These are phyloP conservation scores for Mallotus japonicus DNA, from an alignment of 441 rosid genomes.

Conservation along the genomic window DNA sequence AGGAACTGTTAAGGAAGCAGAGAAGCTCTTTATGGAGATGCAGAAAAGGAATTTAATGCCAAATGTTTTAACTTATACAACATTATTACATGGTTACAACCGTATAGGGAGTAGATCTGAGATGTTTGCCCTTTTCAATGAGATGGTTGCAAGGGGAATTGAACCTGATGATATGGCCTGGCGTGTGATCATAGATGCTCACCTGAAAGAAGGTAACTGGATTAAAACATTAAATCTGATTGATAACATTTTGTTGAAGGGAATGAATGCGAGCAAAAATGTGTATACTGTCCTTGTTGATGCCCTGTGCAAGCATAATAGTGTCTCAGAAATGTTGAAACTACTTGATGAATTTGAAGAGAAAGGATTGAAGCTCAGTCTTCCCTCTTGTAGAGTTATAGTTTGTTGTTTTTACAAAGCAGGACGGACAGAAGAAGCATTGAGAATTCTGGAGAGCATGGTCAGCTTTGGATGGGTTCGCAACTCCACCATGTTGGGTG, in stretches of 20 bases:
- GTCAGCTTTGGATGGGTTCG: conserved; percentile 50
- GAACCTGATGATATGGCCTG: conserved; percentile 53
- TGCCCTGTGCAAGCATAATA: conserved; percentile 28
- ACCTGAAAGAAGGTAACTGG: conserved; percentile 56
- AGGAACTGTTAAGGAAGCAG: conserved; percentile 66
- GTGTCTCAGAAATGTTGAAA: conserved; percentile 26
- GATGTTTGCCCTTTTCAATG: conserved; percentile 53
- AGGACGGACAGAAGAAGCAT: conserved; percentile 46
- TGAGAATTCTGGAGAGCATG: conserved; percentile 48
- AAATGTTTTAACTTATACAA: conserved; percentile 57
- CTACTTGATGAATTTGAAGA: conserved; percentile 39
- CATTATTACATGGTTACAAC: conserved; percentile 54
- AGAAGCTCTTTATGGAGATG: conserved; percentile 56
- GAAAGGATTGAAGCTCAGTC: conserved; percentile 44
- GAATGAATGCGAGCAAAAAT: conserved; percentile 31
- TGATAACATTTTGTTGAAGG: conserved; percentile 50
- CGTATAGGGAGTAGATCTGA: conserved; percentile 48
- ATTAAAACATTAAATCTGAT: conserved; percentile 42
- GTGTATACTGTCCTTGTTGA: conserved; percentile 28
- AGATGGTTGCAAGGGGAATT: conserved; percentile 59
- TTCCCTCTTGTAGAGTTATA: conserved; percentile 44
- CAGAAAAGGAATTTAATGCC: conserved; percentile 57
- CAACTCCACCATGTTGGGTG: conserved; percentile 37
- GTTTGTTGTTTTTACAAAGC: conserved; percentile 44
- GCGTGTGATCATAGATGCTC: conserved; percentile 50